Evolutionary conservation across 129 eudicot species (phyloP).

Genomic region (Scalesia atractyloides): DNA sequence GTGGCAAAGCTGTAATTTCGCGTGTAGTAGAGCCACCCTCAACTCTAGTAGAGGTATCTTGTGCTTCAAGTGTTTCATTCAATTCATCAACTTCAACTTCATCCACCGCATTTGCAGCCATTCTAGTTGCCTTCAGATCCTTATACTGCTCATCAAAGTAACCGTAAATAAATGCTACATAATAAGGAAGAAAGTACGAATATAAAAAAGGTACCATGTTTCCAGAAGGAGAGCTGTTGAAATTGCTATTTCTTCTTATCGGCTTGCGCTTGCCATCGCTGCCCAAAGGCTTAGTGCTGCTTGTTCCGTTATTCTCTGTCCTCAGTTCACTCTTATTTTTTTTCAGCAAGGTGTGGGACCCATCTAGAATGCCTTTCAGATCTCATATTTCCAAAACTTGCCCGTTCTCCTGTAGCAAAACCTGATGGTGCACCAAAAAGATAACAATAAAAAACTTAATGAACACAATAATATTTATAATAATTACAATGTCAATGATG

Average conservation of each 20-base stretch:
- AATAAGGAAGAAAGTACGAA: slow-evolving; percentile 9
- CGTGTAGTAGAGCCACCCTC: slow-evolving; percentile 38
- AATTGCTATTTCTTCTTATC: slow-evolving; percentile 34
- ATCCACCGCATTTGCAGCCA: slow-evolving; percentile 63
- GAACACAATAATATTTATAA: neutral
- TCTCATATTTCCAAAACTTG: slow-evolving; percentile 27
- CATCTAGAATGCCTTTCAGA: slow-evolving; percentile 41
- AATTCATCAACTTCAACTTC: slow-evolving; percentile 62
- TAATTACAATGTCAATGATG: neutral
- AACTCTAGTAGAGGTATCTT: slow-evolving; percentile 29
- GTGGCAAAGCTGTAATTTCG: slow-evolving; percentile 34
- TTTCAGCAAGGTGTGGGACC: slow-evolving; percentile 39
- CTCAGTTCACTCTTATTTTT: slow-evolving; percentile 32
- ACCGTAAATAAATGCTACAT: neutral
- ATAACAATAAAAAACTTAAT: neutral
- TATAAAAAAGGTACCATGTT: slow-evolving; percentile 46
- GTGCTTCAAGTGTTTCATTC: slow-evolving; percentile 44
- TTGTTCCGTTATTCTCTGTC: slow-evolving; percentile 38
- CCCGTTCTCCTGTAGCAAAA: slow-evolving; percentile 31
- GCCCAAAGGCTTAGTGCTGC: slow-evolving; percentile 22
- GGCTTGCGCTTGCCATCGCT: slow-evolving; percentile 43
- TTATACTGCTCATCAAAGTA: slow-evolving; percentile 45
- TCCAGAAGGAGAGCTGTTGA: slow-evolving; percentile 25
- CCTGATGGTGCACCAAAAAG: slow-evolving; percentile 34
- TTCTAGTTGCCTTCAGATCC: slow-evolving; percentile 51